phyloP scores from a whole-genome alignment of 2,329 filamentous ascomycete genomes.

The Delphinella strobiligena region DNA sequence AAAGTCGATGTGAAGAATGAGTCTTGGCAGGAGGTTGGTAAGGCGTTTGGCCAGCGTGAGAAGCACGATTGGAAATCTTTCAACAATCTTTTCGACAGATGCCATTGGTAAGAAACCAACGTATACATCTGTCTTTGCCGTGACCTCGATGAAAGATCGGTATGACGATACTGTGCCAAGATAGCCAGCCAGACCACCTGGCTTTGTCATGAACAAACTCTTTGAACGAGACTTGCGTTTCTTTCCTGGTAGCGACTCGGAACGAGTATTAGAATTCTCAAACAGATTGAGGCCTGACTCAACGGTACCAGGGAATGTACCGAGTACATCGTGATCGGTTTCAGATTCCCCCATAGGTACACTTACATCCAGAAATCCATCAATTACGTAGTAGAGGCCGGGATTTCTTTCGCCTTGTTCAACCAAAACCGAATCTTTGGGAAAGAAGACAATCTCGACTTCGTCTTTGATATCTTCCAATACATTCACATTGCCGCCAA shows the following conservation, averaged over 20 bases:
- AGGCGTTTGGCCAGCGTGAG: constrained; percentile 93
- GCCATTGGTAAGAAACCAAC: constrained; percentile 84
- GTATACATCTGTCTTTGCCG: constrained; percentile 96
- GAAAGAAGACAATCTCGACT: constrained; percentile 94
- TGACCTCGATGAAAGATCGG: constrained; percentile 89
- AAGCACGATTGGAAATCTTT: constrained; percentile 81
- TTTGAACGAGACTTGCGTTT: constrained; percentile 46
- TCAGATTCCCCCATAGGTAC: constrained; percentile 59
- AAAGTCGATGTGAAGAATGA: constrained; percentile 96
- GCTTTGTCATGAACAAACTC: constrained; percentile 83
- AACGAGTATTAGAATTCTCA: constrained; percentile 9
- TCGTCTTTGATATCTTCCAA: constrained; percentile 80
- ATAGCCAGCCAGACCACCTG: constrained; percentile 87
- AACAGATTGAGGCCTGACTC: constrained; percentile 1
- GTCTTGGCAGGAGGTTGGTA: constrained; percentile 73
- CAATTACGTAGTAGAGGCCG: constrained; percentile 92
- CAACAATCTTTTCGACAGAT: constrained; percentile 81
- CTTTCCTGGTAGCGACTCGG: constrained; percentile 17
- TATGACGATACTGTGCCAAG: constrained; percentile 91
- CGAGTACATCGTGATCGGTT: constrained; percentile 30
- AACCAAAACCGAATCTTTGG: constrained; percentile 83
- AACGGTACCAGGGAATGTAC: constrained; percentile 25
- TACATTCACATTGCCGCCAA: constrained; percentile 51
- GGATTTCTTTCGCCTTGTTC: constrained; percentile 97
- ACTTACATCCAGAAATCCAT: constrained; percentile 90